These are phyloP conservation scores for Porpolomopsis calyptriformis DNA, from an alignment of 768 basidiomycete species.

Conservation along the genomic window DNA sequence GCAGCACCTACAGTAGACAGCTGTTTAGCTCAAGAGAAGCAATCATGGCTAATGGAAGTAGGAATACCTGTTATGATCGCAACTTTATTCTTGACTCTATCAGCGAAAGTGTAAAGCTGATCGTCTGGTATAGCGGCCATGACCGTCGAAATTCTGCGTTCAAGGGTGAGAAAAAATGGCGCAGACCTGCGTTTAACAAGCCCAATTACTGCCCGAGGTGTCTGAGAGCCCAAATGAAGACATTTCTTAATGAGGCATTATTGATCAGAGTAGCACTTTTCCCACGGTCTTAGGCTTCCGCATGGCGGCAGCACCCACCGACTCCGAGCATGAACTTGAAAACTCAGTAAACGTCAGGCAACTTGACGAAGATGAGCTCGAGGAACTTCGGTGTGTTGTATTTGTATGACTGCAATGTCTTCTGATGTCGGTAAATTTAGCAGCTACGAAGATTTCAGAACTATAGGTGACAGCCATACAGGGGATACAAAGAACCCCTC, in stretches of 20 bases:
- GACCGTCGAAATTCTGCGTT: background rate
- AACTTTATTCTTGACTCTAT: conserved; percentile 34
- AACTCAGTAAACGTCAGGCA: conserved; percentile 32
- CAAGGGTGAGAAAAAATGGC: background rate
- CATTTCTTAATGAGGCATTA: too few species aligned
- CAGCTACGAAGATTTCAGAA: conserved; percentile 91
- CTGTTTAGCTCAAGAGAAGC: background rate
- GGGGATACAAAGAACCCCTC: background rate
- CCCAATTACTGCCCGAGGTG: too few species aligned
- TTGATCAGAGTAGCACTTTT: too few species aligned
- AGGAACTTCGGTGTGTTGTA: conserved; percentile 45
- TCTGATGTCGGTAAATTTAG: conserved; percentile 26
- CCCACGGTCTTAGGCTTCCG: background rate
- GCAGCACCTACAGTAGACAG: conserved; percentile 29
- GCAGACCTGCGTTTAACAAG: too few species aligned
- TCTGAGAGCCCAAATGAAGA: too few species aligned
- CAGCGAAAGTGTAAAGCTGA: conserved; percentile 30
- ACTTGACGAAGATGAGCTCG: conserved; percentile 57
- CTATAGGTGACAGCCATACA: conserved; percentile 52
- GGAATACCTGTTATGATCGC: conserved; percentile 50
- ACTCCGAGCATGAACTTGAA: too few species aligned
- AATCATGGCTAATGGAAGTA: conserved; percentile 1
- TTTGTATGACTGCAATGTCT: background rate
- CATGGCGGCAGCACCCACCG: too few species aligned
- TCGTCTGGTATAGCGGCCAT: conserved; percentile 41